phyloP scores from a whole-genome alignment of 495 filamentous ascomycete genomes.

The Xylaria scruposa region DNA sequence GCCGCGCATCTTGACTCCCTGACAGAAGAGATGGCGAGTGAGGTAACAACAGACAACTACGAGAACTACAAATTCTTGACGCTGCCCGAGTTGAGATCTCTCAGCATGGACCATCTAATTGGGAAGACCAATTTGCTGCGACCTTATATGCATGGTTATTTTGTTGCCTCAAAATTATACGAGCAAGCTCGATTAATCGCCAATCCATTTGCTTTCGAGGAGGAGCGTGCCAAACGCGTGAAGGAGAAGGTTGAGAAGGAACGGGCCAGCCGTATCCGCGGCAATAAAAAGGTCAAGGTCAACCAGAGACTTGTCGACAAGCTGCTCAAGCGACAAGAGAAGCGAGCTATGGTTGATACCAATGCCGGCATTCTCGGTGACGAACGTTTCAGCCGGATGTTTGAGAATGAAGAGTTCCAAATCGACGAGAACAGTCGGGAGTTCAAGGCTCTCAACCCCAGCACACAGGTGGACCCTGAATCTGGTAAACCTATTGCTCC shows the following conservation, averaged over 20 bases:
- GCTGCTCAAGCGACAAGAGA: constrained; percentile 79
- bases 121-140: constrained; percentile 85
- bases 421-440: constrained; percentile 90
- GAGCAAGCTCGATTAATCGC: constrained; percentile 92
- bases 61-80: constrained; percentile 99
- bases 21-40: constrained; percentile 97
- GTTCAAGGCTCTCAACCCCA: constrained; percentile 87
- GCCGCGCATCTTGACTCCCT: constrained; percentile 96
- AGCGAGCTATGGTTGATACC: constrained; percentile 70
- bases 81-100: constrained; percentile 74
- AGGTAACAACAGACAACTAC: constrained; percentile 76
- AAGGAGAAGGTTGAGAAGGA: constrained; percentile 95
- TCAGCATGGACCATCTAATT: constrained; percentile 85
- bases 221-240: constrained; percentile 83
- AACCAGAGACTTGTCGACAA: constrained; percentile 86
- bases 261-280: constrained; percentile 86
- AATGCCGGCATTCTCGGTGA: constrained; percentile 74
- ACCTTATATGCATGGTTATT: constrained; percentile 99
- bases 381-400: constrained; percentile 83
- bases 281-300: constrained; percentile 90
- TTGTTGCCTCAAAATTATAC: constrained; percentile 89
- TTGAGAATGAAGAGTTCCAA: constrained; percentile 90
- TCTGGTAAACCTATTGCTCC: constrained; percentile 30
- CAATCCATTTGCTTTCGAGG: constrained; percentile 90
- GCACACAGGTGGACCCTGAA: constrained; percentile 57